These are phyloP conservation scores for Olyra latifolia DNA, from an alignment of 176 grass and related monocot species.

Conservation along the genomic window DNA sequence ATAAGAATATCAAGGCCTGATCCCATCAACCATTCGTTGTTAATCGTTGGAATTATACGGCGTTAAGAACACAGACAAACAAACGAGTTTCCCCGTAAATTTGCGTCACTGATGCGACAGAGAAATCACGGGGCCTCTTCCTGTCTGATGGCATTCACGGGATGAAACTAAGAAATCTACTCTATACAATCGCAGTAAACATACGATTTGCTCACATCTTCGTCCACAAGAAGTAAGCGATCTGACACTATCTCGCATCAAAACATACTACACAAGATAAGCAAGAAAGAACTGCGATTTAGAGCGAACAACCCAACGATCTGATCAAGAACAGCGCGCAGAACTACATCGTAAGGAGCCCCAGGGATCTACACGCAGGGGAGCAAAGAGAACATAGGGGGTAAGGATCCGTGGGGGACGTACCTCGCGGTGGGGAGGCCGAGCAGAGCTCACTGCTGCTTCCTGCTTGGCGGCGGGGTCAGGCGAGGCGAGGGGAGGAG, in stretches of 20 bases:
- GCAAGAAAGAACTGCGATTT: neutral
- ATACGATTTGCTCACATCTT: neutral
- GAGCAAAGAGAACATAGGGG: neutral
- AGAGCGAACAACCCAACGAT: neutral
- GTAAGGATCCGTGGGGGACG: neutral
- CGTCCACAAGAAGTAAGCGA: neutral
- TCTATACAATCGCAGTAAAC: neutral
- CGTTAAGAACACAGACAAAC: neutral
- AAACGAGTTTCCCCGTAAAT: neutral
- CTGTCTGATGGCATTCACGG: neutral
- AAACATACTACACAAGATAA: neutral
- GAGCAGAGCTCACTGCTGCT: neutral
- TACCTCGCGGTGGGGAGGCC: constrained; percentile 2
- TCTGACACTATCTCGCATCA: neutral
- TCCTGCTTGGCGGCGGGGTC: neutral
- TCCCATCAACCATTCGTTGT: neutral
- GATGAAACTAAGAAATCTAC: neutral
- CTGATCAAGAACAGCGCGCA: neutral
- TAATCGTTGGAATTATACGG: neutral
- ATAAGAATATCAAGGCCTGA: neutral
- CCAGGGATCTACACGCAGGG: neutral
- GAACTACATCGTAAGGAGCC: neutral
- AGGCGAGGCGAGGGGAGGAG: neutral
- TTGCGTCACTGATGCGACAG: neutral
- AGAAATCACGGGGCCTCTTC: neutral